Evolutionary conservation across 176 grass and related monocot genomes (phyloP).

Genomic region (Elymus sibiricus): DNA sequence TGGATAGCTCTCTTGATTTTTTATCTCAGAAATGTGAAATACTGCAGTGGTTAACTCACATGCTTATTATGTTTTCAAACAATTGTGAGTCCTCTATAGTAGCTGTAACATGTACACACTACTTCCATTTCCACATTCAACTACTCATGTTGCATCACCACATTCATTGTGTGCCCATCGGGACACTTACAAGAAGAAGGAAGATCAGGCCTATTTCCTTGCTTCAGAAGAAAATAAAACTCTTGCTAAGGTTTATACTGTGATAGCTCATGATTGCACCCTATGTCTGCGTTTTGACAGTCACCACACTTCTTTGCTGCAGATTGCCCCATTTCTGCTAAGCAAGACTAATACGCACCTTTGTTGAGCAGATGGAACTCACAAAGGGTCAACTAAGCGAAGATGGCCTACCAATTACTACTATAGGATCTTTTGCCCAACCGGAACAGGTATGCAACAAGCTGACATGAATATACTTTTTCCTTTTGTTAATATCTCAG

Average conservation of each 20-base stretch:
- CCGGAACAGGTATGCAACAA: conserved; percentile 19
- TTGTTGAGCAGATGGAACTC: background rate
- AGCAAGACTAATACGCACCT: background rate
- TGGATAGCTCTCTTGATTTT: background rate
- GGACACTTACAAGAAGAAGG: background rate
- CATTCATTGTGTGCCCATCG: background rate
- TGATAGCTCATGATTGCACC: conserved; percentile 13
- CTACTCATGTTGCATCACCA: background rate
- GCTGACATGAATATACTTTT: background rate
- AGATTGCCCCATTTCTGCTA: conserved; percentile 11
- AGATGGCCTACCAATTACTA: background rate
- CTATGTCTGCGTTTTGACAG: background rate
- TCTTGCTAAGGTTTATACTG: background rate
- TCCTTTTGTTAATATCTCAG: conserved; percentile 1
- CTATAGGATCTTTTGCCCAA: background rate
- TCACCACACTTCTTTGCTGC: background rate
- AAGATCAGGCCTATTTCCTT: background rate
- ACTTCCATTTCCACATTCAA: background rate
- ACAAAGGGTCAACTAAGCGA: background rate
- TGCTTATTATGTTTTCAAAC: background rate
- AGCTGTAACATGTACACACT: background rate
- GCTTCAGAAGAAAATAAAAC: background rate
- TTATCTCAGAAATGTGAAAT: background rate
- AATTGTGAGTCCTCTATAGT: background rate
- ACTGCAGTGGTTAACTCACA: background rate